Conservation (phyloP, 75 land plant species). For the Pinus tabuliformis region DNA sequence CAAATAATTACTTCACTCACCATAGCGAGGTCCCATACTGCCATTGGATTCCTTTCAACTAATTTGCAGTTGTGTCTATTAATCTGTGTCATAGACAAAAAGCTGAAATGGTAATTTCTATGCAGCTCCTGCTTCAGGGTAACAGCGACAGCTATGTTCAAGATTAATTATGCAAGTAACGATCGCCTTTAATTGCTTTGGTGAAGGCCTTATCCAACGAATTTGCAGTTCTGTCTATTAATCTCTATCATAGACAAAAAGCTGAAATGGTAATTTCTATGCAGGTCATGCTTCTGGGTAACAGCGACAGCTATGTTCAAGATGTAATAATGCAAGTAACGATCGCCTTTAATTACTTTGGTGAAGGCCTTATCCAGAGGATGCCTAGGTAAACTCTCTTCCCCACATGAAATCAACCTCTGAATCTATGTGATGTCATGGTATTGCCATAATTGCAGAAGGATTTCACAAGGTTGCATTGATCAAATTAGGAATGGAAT, state of each 20-base stretch:
- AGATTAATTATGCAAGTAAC: slow-evolving; percentile 68
- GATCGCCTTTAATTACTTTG: slow-evolving; percentile 72
- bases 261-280: not conserved
- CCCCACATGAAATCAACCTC: not conserved
- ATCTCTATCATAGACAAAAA: not conserved
- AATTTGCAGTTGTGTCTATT: not conserved
- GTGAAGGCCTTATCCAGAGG: slow-evolving; percentile 57
- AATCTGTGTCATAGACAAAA: too few species aligned
- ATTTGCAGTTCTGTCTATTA: not conserved
- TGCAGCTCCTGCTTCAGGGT: slow-evolving; percentile 50
- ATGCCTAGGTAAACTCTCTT: slow-evolving; percentile 55
- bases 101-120: not conserved
- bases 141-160: slow-evolving; percentile 37
- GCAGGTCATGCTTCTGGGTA: slow-evolving; percentile 58
- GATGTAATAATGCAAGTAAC: slow-evolving; percentile 70
- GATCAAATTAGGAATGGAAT: too few species aligned
- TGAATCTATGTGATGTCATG: too few species aligned
- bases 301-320: slow-evolving; percentile 31
- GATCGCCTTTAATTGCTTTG: slow-evolving; percentile 72
- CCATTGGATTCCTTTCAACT: not conserved
- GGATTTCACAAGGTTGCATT: too few species aligned
- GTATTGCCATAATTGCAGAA: too few species aligned
- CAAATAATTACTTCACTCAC: slow-evolving; percentile 54
- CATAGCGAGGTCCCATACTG: slow-evolving; percentile 44
- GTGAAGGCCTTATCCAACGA: slow-evolving; percentile 59